These are phyloP conservation scores for Echria macrotheca DNA, from an alignment of 495 filamentous ascomycete species.

Conservation along the genomic window DNA sequence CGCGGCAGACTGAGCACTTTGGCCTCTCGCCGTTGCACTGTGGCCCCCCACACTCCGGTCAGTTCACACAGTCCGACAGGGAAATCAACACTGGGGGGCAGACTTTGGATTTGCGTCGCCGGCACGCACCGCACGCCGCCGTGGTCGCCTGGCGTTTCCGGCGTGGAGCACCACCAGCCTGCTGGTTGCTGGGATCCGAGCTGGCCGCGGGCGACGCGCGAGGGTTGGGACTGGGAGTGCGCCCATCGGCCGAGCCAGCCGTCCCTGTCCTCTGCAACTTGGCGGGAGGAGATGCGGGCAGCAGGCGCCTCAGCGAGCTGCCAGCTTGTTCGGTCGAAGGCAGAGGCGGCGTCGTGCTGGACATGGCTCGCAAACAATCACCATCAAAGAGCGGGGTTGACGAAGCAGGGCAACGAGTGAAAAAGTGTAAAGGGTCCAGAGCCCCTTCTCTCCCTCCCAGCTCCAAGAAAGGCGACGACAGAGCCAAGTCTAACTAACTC, in stretches of 20 bases:
- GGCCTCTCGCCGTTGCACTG: slow-evolving; percentile 38
- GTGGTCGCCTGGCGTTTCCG: slow-evolving; percentile 41
- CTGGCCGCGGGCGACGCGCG: too few species aligned
- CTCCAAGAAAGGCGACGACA: too few species aligned
- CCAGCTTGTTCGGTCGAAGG: not conserved
- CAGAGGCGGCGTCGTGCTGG: slow-evolving; percentile 1
- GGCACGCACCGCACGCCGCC: slow-evolving; percentile 50
- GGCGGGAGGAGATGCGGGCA: slow-evolving; percentile 4
- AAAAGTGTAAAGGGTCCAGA: too few species aligned
- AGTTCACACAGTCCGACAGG: slow-evolving; percentile 3
- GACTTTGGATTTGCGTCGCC: slow-evolving; percentile 53
- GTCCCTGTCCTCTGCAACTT: too few species aligned
- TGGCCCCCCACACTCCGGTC: not conserved
- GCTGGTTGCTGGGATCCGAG: too few species aligned
- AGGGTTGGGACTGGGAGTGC: too few species aligned
- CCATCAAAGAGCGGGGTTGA: too few species aligned
- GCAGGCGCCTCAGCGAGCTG: slow-evolving; percentile 14
- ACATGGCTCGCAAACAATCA: not conserved
- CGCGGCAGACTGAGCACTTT: slow-evolving; percentile 30
- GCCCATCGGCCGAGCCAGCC: too few species aligned
- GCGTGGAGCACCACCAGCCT: slow-evolving; percentile 5
- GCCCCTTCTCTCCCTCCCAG: too few species aligned
- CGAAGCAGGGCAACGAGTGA: too few species aligned
- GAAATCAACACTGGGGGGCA: not conserved
- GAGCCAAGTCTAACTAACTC: too few species aligned